phyloP scores from a whole-genome alignment of 2,329 filamentous ascomycete genomes.

The Cyphellophora europaea region DNA sequence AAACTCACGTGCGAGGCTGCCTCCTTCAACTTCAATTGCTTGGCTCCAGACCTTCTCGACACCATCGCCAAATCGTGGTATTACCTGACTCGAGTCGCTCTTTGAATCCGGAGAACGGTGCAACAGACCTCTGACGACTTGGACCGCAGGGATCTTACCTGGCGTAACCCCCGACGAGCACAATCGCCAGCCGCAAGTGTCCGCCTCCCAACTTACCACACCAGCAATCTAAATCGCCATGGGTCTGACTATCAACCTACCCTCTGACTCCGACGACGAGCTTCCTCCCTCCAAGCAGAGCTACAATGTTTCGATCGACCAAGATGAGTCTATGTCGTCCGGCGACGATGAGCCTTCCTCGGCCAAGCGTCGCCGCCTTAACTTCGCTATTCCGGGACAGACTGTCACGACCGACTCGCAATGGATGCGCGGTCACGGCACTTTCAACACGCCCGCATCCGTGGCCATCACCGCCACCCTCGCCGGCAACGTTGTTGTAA shows the following conservation, averaged over 20 bases:
- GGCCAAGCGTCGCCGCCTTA: constrained; percentile 27
- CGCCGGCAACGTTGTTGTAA: constrained; percentile 80
- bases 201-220: too few relatives aligned
- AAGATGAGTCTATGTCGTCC: constrained; percentile 33
- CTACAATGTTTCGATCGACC: constrained; percentile 32
- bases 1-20: too few relatives aligned
- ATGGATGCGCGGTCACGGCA: constrained; percentile 96
- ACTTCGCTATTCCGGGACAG: constrained; percentile 81
- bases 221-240: too few relatives aligned
- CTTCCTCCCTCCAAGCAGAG: constrained; percentile 22
- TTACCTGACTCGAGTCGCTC: too few relatives aligned
- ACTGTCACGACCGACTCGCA: constrained; percentile 83
- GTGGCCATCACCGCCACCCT: constrained; percentile 75
- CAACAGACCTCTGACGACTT: too few relatives aligned
- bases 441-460: constrained; percentile 48
- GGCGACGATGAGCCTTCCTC: constrained; percentile 34
- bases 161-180: too few relatives aligned
- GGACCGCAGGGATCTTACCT: too few relatives aligned
- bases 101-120: too few relatives aligned
- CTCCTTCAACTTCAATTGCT: too few relatives aligned
- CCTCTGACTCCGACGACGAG: constrained; percentile 28
- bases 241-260: constrained; percentile 52
- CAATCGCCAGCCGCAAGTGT: too few relatives aligned
- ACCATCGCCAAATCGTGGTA: too few relatives aligned
- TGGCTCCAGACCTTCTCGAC: too few relatives aligned